These are phyloP conservation scores for Sequoiadendron giganteum DNA, from an alignment of 75 land plant genomes.

Conservation along the genomic window DNA sequence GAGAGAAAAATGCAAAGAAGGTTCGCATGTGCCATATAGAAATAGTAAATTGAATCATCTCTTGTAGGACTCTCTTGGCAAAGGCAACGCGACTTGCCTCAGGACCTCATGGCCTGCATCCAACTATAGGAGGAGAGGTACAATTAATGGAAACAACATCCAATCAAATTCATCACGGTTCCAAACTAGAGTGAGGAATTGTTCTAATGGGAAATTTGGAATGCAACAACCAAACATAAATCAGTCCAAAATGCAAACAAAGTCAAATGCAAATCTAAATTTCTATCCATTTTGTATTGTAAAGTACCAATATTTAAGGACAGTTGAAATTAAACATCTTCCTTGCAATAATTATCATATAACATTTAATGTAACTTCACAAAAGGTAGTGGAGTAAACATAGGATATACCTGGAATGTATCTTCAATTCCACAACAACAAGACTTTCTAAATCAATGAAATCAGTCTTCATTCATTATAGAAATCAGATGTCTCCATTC, in stretches of 20 bases:
- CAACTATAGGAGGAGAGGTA: slow-evolving; percentile 35
- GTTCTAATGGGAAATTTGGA: background rate
- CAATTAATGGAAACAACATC: slow-evolving; percentile 9
- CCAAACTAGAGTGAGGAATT: background rate
- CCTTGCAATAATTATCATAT: slow-evolving; percentile 56
- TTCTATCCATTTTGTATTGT: slow-evolving; percentile 64
- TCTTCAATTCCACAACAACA: slow-evolving; percentile 10
- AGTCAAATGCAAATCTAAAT: slow-evolving; percentile 16
- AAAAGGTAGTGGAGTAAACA: slow-evolving; percentile 1
- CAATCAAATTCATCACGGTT: background rate
- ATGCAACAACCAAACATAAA: background rate
- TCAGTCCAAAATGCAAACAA: background rate
- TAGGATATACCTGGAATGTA: background rate
- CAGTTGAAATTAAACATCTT: slow-evolving; percentile 30
- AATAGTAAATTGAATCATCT: slow-evolving; percentile 96
- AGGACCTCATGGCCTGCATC: no score
- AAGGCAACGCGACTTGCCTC: no score
- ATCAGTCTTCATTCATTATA: no score
- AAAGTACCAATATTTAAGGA: slow-evolving; percentile 58
- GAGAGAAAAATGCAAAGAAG: slow-evolving; percentile 96
- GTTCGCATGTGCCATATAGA: slow-evolving; percentile 97
- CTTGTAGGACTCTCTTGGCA: no score
- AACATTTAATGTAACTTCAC: slow-evolving; percentile 59
- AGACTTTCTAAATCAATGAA: slow-evolving; percentile 5
- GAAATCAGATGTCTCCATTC: no score